A percentile compares a stretch with the other conserved stretches of the same genome.
Evolutionary conservation across 352 stramenopile species (phyloP).

Genomic region (Globisporangium camurandrum): DNA sequence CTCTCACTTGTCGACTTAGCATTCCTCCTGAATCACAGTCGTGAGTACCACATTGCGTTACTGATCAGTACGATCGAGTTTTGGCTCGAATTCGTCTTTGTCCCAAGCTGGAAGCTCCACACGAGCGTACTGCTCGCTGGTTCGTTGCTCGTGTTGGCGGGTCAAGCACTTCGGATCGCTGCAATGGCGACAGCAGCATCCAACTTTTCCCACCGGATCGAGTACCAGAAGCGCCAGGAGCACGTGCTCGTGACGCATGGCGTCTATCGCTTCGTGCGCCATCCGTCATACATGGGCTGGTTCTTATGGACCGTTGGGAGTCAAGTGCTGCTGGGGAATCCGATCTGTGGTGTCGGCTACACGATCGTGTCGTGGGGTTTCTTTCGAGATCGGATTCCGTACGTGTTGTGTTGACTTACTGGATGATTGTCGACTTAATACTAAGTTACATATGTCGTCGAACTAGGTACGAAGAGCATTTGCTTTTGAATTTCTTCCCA

Average conservation of each 20-base stretch:
- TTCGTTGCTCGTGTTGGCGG: conserved; percentile 64
- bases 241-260: conserved; percentile 92
- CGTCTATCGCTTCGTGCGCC: conserved; percentile 89
- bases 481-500: conserved; percentile 88
- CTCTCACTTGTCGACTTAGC: conserved; percentile 21
- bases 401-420: conserved; percentile 11
- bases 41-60: conserved; percentile 84
- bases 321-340: conserved; percentile 92
- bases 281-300: conserved; percentile 95
- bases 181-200: conserved; percentile 91
- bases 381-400: conserved; percentile 93
- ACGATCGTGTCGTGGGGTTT: conserved; percentile 89
- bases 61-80: conserved; percentile 86
- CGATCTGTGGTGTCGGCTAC: conserved; percentile 82
- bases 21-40: conserved; percentile 89
- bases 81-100: conserved; percentile 83
- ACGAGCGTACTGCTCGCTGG: conserved; percentile 45
- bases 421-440: conserved; percentile 2
- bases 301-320: conserved; percentile 95
- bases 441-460: too few species aligned
- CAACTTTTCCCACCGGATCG: conserved; percentile 96
- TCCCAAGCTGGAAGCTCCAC: conserved; percentile 66
- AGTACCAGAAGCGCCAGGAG: conserved; percentile 89
- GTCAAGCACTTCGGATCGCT: conserved; percentile 84
- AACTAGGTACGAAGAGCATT: conserved; percentile 88